Evolutionary conservation across 306 rosid genomes (phyloP).

Genomic region (Rubus idaeus): DNA sequence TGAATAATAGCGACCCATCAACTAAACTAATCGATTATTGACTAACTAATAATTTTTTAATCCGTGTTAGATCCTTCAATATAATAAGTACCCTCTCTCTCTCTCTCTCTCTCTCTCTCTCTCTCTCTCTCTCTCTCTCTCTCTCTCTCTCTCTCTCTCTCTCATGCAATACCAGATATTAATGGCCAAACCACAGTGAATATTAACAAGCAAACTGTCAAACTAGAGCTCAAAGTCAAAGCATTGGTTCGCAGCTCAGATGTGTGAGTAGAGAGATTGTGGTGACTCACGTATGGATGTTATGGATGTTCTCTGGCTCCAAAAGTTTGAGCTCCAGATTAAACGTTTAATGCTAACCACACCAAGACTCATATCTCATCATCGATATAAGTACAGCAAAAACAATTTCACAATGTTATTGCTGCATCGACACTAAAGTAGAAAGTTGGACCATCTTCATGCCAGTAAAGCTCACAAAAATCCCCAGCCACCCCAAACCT

Average conservation of each 20-base stretch:
- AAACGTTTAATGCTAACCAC: background rate
- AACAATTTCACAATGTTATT: background rate
- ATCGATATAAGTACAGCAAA: background rate
- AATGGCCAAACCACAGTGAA: background rate
- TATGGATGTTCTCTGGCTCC: background rate
- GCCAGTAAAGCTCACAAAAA: background rate
- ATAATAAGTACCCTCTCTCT: background rate
- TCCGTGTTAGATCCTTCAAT: background rate
- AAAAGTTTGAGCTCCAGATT: background rate
- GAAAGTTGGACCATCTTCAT: background rate
- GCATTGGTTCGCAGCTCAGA: background rate
- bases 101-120: too few species aligned
- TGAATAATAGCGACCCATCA: conserved; percentile 15
- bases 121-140: too few species aligned
- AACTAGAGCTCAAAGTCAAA: background rate
- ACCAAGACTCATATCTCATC: background rate
- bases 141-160: too few species aligned
- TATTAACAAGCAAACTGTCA: background rate
- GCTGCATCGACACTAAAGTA: background rate
- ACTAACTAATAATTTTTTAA: background rate
- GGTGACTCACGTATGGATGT: background rate
- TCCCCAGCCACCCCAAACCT: background rate
- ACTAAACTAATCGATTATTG: background rate
- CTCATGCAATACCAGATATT: background rate
- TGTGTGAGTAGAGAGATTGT: background rate